Evolutionary conservation across 225 moss, liverwort and hornwort genomes (phyloP), one percentile per base, ranked within the genome.

Genomic region (Climacium dendroides): DNA sequence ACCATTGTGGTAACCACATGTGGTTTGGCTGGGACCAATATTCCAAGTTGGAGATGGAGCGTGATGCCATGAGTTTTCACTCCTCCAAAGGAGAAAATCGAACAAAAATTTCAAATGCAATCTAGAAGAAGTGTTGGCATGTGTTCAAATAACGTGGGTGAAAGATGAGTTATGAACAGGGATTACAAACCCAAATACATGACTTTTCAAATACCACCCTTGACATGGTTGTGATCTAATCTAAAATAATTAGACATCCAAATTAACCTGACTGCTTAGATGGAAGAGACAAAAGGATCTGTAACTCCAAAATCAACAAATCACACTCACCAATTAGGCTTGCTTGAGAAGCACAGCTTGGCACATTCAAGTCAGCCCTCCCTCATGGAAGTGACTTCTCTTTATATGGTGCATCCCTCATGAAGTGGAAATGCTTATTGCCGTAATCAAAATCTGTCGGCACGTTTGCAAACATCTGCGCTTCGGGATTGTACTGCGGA

Each of bases 371-470:
- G 26, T 72, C 11, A 43, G 4, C 3, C 74, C 19, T 39, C 43
- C 50, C 7, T 66, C 19, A 89, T 5, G 83, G 90, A 66, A 92
- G 92, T 76, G 81, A 55, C 50, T 87, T 91, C 34, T 89, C 87
- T 82, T 35, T 82, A 7, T 85, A 88, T 63, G 87, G 90, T 57
- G 88, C 89, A 86, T 93, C 90, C 59, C 90, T 89, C 63, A 83
- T 87, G 54, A 83, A 90, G 45, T 93, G 93, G 60, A 88, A 92
- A 63, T 93, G 93, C 57, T 93, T 93, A 62, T 88, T 88, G 74
- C 92, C 90, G 6, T 87, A 92, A 37, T 93, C 93, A 41, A 92
- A 93, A 88, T 93, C 89, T 64, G 89, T 88, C 2, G 92, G 90
- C n/a, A 92, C 88, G 54, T 80, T 88, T 60, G 88, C 82, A 78